Base-by-base conservation (phyloP, 768 basidiomycete species). In the Tulasnella sp. region DNA sequence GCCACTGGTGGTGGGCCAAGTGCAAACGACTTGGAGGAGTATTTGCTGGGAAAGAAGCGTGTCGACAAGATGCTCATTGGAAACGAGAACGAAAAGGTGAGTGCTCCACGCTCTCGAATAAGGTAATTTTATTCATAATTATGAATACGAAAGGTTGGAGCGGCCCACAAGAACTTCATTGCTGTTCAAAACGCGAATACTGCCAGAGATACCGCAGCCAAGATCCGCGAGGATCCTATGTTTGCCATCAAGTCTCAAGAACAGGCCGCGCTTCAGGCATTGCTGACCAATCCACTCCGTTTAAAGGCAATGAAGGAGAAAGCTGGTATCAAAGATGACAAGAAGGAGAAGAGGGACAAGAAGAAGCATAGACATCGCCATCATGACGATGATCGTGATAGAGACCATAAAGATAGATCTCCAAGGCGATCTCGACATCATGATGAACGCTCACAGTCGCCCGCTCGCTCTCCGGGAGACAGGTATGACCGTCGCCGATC, bases 231-330 rank as follows among this genome's bases (percentile, higher is more conserved):
- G 66, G 95, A 99, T 61, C 95, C 95, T 4, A 63, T 98, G 4
- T 73, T 99, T n/a, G 88, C 86, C 12, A 98, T 99, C 70, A 98
- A 96, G 66, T 85, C 91, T 63, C 93, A 96, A 61, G 93, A 99
- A 66, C 91, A 95, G 62, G 83, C 86, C 6, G 85, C 90, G 5
- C 83, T 90, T 58, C 79, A 95, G 57, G 77, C 87, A 1, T 69
- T 95, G 33, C 73, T 87, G 69, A 77, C 82, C 42, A 91, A 92
- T 59, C 89, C 89, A 27, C 75, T 89, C 28, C 85, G 85, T 20
- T 68, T 91, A 40, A 77, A 80, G 50, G 80, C 87, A 63, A 67
- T 91, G 71, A 80, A 86, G 64, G 78, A 83, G 63, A 73, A 79
- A 33, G 79, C 80, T 48, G 87, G 87, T n/a, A 77, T 88, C 44